Conservation (phyloP, 345 rosid genomes). For the Populus simonii region DNA sequence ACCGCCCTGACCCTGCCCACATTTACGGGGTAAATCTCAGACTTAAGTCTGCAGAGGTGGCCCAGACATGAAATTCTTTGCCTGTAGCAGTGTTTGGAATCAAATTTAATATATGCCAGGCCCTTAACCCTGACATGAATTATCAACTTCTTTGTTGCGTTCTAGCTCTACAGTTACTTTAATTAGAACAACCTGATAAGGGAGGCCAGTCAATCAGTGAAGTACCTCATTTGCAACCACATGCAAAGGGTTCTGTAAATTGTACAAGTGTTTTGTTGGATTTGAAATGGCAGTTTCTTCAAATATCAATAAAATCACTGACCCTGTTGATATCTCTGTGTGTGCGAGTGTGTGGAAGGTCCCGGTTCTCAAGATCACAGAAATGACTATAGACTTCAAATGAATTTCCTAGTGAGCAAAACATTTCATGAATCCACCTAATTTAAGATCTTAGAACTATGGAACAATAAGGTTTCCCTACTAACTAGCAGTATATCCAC, state of each 20-base stretch:
- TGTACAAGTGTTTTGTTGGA: not conserved
- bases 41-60: not conserved
- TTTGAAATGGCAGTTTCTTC: not conserved
- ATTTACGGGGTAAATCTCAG: not conserved
- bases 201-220: not conserved
- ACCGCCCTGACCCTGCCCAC: not conserved
- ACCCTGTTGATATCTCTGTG: not conserved
- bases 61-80: not conserved
- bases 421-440: not conserved
- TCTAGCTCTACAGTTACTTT: not conserved
- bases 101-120: not conserved
- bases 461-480: not conserved
- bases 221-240: not conserved
- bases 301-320: not conserved
- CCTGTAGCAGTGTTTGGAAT: not conserved
- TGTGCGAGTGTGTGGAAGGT: not conserved
- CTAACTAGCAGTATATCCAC: not conserved
- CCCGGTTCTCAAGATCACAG: not conserved
- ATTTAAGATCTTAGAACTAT: not conserved
- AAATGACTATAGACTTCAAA: not conserved
- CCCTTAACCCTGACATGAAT: not conserved
- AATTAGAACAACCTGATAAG: not conserved
- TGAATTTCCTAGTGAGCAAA: not conserved
- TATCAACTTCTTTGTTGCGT: not conserved
- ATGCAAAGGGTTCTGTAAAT: not conserved